Percentiles rank a stretch among this genome's conserved stretches.
phyloP scores from a whole-genome alignment of 148 eudicot genomes.

The Rhododendron henanense region DNA sequence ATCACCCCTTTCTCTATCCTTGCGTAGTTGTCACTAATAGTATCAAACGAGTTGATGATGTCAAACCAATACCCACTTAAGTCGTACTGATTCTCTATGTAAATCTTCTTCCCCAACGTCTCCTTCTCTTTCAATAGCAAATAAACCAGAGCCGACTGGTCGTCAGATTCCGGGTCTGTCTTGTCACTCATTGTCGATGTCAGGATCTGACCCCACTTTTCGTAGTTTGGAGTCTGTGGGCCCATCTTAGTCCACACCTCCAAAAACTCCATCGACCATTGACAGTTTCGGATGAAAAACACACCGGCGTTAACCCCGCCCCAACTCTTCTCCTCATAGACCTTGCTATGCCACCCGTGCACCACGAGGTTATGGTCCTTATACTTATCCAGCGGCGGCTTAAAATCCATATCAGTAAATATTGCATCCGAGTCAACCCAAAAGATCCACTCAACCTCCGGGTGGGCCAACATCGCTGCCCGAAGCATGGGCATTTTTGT shows the following conservation, averaged over 20 bases:
- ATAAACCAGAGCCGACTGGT: background rate
- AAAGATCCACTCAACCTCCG: background rate
- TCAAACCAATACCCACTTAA: constrained; percentile 50
- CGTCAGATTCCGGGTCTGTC: constrained; percentile 5
- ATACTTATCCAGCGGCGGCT: background rate
- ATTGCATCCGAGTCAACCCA: background rate
- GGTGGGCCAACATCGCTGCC: background rate
- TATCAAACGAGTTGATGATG: constrained; percentile 33
- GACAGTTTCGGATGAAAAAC: background rate
- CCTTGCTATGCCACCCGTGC: background rate
- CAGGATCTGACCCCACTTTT: constrained; percentile 51
- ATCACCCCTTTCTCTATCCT: constrained; percentile 26
- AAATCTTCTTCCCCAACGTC: background rate
- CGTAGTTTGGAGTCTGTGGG: constrained; percentile 25
- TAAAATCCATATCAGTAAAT: background rate
- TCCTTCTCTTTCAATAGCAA: background rate
- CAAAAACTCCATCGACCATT: background rate
- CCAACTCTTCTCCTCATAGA: background rate
- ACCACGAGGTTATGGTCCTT: background rate
- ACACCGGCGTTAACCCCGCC: background rate
- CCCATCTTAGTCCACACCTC: background rate
- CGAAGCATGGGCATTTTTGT: background rate
- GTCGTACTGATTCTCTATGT: background rate
- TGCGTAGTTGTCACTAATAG: constrained; percentile 12
- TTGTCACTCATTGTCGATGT: constrained; percentile 42